phyloP scores from a whole-genome alignment of 768 basidiomycete species.

The Rhizopogon salebrosus region DNA sequence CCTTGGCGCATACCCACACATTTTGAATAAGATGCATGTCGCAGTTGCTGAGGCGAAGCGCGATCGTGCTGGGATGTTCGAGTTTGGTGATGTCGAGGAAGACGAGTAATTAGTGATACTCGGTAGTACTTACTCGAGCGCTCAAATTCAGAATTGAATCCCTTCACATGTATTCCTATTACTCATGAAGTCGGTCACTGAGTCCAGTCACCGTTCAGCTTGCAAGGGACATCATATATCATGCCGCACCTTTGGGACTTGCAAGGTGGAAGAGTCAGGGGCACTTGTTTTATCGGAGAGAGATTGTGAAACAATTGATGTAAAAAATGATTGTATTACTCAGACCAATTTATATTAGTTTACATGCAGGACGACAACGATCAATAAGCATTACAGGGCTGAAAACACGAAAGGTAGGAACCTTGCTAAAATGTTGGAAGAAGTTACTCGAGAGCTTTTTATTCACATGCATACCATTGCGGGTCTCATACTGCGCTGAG shows the following conservation, averaged over 20 bases:
- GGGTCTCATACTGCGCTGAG: background rate
- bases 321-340: background rate
- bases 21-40: slow-evolving; percentile 60
- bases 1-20: slow-evolving; percentile 59
- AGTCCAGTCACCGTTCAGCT: too few relatives aligned
- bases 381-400: background rate
- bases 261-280: too few relatives aligned
- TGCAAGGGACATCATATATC: too few relatives aligned
- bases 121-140: background rate
- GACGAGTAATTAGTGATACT: slow-evolving; percentile 44
- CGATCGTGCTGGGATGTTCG: slow-evolving; percentile 78
- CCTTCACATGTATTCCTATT: too few relatives aligned
- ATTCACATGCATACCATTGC: background rate
- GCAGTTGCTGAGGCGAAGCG: slow-evolving; percentile 63
- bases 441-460: background rate
- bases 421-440: background rate
- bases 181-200: too few relatives aligned
- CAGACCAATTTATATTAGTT: background rate
- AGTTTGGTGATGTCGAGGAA: slow-evolving; percentile 88
- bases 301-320: too few relatives aligned
- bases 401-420: background rate
- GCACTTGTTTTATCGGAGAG: too few relatives aligned
- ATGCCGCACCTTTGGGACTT: too few relatives aligned
- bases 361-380: background rate
- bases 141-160: too few relatives aligned